A percentile compares a stretch with the other conserved stretches of the same genome.
These are phyloP conservation scores for Fusarium chuoi DNA, from an alignment of 2,329 filamentous ascomycete species.

Conservation along the genomic window DNA sequence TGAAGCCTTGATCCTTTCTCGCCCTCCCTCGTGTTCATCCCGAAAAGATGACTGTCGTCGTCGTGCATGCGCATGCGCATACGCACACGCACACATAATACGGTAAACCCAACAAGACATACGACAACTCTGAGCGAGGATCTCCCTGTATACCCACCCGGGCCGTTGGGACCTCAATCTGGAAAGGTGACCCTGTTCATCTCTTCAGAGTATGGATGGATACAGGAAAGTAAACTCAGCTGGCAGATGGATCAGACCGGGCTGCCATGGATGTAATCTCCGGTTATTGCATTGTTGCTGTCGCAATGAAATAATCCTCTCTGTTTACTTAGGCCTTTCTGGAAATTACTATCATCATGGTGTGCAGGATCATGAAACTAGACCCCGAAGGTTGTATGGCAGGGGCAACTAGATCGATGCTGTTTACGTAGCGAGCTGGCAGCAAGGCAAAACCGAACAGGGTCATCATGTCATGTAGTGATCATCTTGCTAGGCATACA, in stretches of 20 bases:
- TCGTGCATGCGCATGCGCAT: slow-evolving; percentile 17
- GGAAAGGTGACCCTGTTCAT: slow-evolving; percentile 37
- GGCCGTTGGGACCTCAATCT: slow-evolving; percentile 38
- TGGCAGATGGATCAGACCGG: slow-evolving; percentile 24
- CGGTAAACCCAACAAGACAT: slow-evolving; percentile 23
- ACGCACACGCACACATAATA: slow-evolving; percentile 4
- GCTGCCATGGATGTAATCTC: slow-evolving; percentile 39
- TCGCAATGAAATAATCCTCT: slow-evolving; percentile 37
- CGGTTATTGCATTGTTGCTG: slow-evolving; percentile 38
- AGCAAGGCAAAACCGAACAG: slow-evolving; percentile 17
- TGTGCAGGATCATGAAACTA: slow-evolving; percentile 40
- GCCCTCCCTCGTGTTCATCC: slow-evolving; percentile 26
- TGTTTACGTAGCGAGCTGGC: slow-evolving; percentile 27
- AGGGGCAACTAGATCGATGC: slow-evolving; percentile 30
- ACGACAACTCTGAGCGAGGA: slow-evolving; percentile 30
- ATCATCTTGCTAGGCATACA: neutral
- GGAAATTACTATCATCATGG: slow-evolving; percentile 42
- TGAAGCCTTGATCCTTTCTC: slow-evolving; percentile 14
- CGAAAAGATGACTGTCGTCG: slow-evolving; percentile 10
- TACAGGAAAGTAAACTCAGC: slow-evolving; percentile 27
- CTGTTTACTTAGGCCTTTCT: slow-evolving; percentile 25
- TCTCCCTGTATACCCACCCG: slow-evolving; percentile 39
- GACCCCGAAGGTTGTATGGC: slow-evolving; percentile 25
- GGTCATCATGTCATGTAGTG: neutral
- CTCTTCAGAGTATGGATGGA: slow-evolving; percentile 15